Percentiles rank a stretch among this genome's conserved stretches.
These are phyloP conservation scores for Magnaporthiopsis rhizophila DNA, from an alignment of 2,329 filamentous ascomycete genomes.

Conservation along the genomic window DNA sequence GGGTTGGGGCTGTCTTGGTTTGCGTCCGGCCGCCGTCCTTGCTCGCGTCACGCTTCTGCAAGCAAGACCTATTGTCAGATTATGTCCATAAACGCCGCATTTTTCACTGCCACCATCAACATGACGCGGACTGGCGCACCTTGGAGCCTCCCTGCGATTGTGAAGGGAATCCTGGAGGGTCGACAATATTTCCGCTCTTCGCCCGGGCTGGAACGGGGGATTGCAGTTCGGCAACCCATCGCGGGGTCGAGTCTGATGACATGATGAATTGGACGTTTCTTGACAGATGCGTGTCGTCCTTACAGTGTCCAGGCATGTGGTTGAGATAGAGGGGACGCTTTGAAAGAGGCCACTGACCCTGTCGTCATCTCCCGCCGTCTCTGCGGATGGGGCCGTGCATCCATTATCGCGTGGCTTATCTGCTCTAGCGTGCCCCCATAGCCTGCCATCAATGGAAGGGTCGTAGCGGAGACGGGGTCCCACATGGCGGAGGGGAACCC, in stretches of 20 bases:
- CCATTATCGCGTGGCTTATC: not conserved
- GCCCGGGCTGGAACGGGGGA: conserved; percentile 57
- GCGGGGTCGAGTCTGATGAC: conserved; percentile 37
- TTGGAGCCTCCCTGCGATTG: conserved; percentile 45
- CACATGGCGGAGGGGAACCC: not conserved
- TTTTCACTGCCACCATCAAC: conserved; percentile 5
- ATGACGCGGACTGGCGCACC: conserved; percentile 29
- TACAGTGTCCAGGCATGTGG: not conserved
- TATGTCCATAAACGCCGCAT: not conserved
- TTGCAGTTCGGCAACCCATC: conserved; percentile 79
- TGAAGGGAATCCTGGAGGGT: conserved; percentile 76
- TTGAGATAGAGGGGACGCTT: not conserved
- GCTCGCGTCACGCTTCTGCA: conserved; percentile 39
- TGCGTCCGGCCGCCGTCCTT: conserved; percentile 40
- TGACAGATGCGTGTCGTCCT: not conserved
- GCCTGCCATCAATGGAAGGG: not conserved
- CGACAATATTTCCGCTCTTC: conserved; percentile 62
- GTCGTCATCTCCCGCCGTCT: not conserved
- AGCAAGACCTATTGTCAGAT: not conserved
- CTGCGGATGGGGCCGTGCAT: not conserved
- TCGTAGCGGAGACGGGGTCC: not conserved
- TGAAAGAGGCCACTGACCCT: not conserved
- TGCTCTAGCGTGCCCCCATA: not conserved
- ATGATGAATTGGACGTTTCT: conserved; percentile 20
- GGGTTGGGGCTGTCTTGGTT: conserved; percentile 49